phyloP scores from a whole-genome alignment of 106 monocot species.

The Alisma plantagoaquatica region DNA sequence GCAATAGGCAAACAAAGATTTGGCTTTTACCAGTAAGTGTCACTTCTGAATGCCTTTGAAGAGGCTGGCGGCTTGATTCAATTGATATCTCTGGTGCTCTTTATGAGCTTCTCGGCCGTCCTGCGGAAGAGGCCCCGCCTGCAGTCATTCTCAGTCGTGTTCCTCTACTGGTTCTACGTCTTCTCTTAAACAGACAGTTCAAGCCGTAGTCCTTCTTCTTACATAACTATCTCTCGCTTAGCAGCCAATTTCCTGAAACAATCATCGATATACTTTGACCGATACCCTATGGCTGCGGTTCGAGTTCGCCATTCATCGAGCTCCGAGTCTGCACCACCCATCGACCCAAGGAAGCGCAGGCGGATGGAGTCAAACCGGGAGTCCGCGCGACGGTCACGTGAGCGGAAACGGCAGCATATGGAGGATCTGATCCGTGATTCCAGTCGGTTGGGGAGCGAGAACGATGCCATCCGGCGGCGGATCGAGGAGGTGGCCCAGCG shows the following conservation, averaged over 20 bases:
- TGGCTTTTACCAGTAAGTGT: too few relatives aligned
- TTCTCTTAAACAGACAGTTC: conserved; percentile 33
- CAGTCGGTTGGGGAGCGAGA: conserved; percentile 29
- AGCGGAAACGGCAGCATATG: conserved; percentile 57
- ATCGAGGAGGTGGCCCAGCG: conserved; percentile 13
- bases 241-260: too few relatives aligned
- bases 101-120: conserved; percentile 2
- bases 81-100: too few relatives aligned
- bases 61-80: too few relatives aligned
- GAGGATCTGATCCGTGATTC: conserved; percentile 32
- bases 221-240: too few relatives aligned
- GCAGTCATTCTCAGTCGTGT: conserved; percentile 52
- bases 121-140: conserved; percentile 30
- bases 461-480: conserved; percentile 28
- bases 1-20: too few relatives aligned
- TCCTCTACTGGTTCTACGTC: conserved; percentile 62
- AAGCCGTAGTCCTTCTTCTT: too few relatives aligned
- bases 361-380: conserved; percentile 66
- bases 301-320: conserved; percentile 12
- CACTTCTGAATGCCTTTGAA: too few relatives aligned
- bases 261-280: background rate
- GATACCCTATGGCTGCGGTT: conserved; percentile 3
- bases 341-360: conserved; percentile 43
- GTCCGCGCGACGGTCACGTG: conserved; percentile 50
- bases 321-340: conserved; percentile 25